A percentile compares a stretch with the other conserved stretches of the same genome.
Conservation (phyloP, 2,329 filamentous ascomycete species). For the Diaporthe caulivora region DNA sequence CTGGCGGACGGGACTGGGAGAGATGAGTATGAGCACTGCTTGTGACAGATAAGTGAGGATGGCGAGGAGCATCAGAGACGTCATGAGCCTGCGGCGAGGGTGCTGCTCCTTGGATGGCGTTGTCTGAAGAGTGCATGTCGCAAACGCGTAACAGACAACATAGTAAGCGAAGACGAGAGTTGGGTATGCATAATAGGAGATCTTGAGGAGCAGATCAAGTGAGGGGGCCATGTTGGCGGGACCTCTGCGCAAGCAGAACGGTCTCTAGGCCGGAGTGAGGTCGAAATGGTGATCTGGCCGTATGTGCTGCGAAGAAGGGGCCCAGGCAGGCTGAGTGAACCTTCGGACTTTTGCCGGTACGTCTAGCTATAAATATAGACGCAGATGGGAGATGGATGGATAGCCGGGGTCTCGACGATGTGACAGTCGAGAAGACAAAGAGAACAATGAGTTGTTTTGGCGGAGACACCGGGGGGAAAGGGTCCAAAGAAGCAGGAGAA, state of each 20-base stretch:
- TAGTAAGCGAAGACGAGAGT: constrained; percentile 70
- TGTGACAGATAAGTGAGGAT: constrained; percentile 63
- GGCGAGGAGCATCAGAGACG: constrained; percentile 57
- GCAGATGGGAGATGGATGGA: background rate
- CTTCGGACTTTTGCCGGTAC: background rate
- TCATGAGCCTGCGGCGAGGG: constrained; percentile 57
- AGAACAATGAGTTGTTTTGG: constrained; percentile 5
- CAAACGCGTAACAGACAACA: constrained; percentile 61
- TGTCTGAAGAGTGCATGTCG: constrained; percentile 66
- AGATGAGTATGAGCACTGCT: constrained; percentile 52
- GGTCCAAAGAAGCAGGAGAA: background rate
- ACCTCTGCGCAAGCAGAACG: background rate
- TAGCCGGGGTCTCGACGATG: background rate
- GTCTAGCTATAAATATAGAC: background rate
- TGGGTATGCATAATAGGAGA: constrained; percentile 71
- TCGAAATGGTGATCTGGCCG: background rate
- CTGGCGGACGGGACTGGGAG: constrained; percentile 49
- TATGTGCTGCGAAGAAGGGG: background rate
- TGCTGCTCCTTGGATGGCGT: constrained; percentile 52
- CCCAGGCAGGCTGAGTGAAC: background rate
- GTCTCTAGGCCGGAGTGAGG: background rate
- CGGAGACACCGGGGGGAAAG: background rate
- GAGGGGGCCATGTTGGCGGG: constrained; percentile 39
- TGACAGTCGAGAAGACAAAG: background rate
- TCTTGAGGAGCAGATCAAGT: constrained; percentile 51